Evolutionary conservation across 2,329 filamentous ascomycete species (phyloP), one percentile per base, ranked within the genome.

Genomic region (Plenodomus lindquistii): DNA sequence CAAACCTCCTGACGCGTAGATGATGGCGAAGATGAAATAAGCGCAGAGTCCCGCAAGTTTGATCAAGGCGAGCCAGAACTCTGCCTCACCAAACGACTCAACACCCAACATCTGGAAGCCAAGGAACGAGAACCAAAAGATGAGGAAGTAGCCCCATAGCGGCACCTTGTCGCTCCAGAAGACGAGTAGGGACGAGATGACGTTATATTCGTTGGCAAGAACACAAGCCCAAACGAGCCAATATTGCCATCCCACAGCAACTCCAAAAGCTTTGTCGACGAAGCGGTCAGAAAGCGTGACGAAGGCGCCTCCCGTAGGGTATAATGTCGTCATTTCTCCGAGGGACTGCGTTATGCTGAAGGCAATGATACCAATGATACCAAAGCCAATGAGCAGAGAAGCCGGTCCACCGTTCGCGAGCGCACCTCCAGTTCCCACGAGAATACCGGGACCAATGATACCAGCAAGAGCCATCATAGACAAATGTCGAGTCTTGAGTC

Each of bases 261-360:
- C 58, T 9, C 56, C 54, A 35, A 58, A 60, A 9, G 58, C 55
- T 21, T 59, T 55, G 20, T 63, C 54, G 31, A 69, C 62, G 56
- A 91, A 86, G 7, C 87, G 81, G 54, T 87, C 84, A 0, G 85
- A 85, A 29, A 89, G 79, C 9, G 81, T 83, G n/a, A 85, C 84
- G 60, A 91, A 90, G 0, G 85, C 85, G 2, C 87, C 87, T 4
- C 85, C 84, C 0, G 83, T 85, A 0, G 87, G 87, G 57, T 86
- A 89, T 1, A 90, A 72, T 6, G 87, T 90, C 2, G 87, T 88
- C 60, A 91, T 75, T 67, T 91, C 88, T 17, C 88, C 88, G 6
- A 91, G 74, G 4, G 83, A 86, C 75, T 90, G 87, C 83, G 88
- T 89, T 55, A 87, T 81, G 57, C 77, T 79, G 50, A 64, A 81